These are phyloP conservation scores for Halophytophthora batemanensis DNA, from an alignment of 352 stramenopile species.

Conservation along the genomic window DNA sequence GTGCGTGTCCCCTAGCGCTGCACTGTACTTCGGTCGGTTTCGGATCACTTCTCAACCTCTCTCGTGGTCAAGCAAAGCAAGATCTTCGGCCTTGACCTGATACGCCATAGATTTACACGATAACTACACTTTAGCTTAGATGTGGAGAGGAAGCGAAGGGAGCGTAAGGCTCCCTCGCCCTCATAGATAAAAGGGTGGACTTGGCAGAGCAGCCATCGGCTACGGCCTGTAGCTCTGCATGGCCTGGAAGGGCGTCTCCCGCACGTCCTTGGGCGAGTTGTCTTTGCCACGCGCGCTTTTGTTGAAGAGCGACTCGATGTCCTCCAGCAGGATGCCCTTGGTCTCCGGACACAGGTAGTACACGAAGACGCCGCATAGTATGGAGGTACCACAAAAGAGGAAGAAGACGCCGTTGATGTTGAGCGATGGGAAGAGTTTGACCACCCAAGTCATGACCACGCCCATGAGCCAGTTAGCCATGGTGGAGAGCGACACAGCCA, in stretches of 20 bases:
- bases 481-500: constrained; percentile 44
- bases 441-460: constrained; percentile 45
- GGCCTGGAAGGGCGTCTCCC: constrained; percentile 30
- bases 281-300: constrained; percentile 29
- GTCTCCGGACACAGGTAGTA: constrained; percentile 54
- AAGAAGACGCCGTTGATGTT: constrained; percentile 47
- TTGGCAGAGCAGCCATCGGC: constrained; percentile 12
- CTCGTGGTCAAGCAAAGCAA: too few relatives aligned
- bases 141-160: constrained; percentile 5
- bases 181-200: constrained; percentile 27
- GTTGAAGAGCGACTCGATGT: constrained; percentile 55
- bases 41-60: too few relatives aligned
- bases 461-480: constrained; percentile 52
- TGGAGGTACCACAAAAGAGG: constrained; percentile 45
- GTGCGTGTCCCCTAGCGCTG: too few relatives aligned
- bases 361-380: constrained; percentile 40
- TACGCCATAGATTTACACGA: constrained; percentile 22
- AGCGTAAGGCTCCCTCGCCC: neutral
- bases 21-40: too few relatives aligned
- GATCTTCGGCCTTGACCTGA: too few relatives aligned
- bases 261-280: constrained; percentile 24
- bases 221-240: constrained; percentile 16
- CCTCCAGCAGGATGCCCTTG: constrained; percentile 45
- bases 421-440: constrained; percentile 49
- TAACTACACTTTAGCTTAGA: constrained; percentile 12